Conservation (phyloP, 371 early-diverging fungal genomes). For the Mucor saturninus region DNA sequence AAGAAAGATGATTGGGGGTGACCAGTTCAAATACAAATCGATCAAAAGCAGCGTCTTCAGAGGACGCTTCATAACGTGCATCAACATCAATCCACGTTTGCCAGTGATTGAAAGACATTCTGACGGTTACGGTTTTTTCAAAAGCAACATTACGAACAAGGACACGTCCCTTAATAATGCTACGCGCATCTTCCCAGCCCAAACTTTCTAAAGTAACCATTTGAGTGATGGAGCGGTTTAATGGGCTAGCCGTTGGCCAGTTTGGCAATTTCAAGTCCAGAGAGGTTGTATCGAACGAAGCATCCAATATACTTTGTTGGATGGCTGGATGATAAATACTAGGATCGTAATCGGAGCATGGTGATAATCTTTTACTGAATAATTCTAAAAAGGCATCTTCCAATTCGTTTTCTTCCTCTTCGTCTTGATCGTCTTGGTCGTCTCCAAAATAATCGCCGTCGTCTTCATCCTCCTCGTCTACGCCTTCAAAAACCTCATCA, state of each 20-base stretch:
- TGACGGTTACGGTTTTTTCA: slow-evolving; percentile 25
- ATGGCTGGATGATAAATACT: not conserved
- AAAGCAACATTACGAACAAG: slow-evolving; percentile 29
- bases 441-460: slow-evolving; percentile 22
- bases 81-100: slow-evolving; percentile 31
- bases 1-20: not conserved
- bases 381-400: slow-evolving; percentile 33
- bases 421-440: slow-evolving; percentile 14
- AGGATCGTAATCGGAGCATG: not conserved
- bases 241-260: slow-evolving; percentile 39
- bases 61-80: slow-evolving; percentile 47
- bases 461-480: slow-evolving; percentile 31
- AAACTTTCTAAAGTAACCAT: slow-evolving; percentile 17
- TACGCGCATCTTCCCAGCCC: slow-evolving; percentile 1
- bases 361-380: slow-evolving; percentile 27
- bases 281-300: slow-evolving; percentile 13
- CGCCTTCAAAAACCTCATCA: not conserved
- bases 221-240: slow-evolving; percentile 52
- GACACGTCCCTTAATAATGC: slow-evolving; percentile 55
- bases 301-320: not conserved
- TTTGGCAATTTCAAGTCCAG: slow-evolving; percentile 8
- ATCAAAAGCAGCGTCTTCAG: slow-evolving; percentile 18
- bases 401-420: slow-evolving; percentile 27
- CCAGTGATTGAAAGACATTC: slow-evolving; percentile 33
- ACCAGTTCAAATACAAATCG: slow-evolving; percentile 25